phyloP scores from a whole-genome alignment of 1,284 basidiomycete species.

The Taiwanofungus camphoratus region DNA sequence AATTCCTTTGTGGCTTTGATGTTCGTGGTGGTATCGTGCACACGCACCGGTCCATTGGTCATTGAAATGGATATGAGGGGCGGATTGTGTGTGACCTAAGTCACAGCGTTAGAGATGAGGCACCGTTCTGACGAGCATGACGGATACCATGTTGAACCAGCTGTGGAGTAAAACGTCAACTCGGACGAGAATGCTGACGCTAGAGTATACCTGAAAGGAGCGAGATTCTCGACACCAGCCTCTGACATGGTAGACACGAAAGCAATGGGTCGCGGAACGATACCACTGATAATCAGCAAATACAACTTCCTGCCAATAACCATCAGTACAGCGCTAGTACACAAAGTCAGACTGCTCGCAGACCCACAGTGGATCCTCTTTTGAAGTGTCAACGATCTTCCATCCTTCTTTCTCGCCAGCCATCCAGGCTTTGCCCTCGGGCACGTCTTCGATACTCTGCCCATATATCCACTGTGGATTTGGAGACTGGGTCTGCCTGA shows the following conservation, averaged over 20 bases:
- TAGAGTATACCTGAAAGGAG: conserved; percentile 53
- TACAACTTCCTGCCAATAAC: conserved; percentile 18
- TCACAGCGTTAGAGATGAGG: neutral
- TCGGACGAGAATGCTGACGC: neutral
- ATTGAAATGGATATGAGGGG: conserved; percentile 64
- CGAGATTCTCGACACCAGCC: conserved; percentile 58
- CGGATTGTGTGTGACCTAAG: conserved; percentile 54
- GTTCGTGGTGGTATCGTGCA: conserved; percentile 67
- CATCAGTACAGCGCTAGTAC: too few relatives aligned
- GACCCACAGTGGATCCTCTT: conserved; percentile 39
- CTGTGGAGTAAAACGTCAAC: conserved; percentile 31
- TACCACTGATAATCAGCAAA: conserved; percentile 55
- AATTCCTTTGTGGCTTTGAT: conserved; percentile 66
- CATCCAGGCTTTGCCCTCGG: conserved; percentile 43
- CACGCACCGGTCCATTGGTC: conserved; percentile 31
- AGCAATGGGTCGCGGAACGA: conserved; percentile 70
- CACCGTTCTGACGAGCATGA: conserved; percentile 1
- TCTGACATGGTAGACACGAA: conserved; percentile 64
- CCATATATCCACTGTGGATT: conserved; percentile 57
- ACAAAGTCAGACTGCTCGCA: neutral
- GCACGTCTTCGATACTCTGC: conserved; percentile 42
- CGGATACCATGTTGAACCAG: conserved; percentile 47
- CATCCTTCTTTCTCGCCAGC: conserved; percentile 49
- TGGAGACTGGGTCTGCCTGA: conserved; percentile 43
- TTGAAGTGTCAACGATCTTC: conserved; percentile 49